These are phyloP conservation scores for Pythium rishiriense DNA, from an alignment of 352 stramenopile species.

Conservation along the genomic window DNA sequence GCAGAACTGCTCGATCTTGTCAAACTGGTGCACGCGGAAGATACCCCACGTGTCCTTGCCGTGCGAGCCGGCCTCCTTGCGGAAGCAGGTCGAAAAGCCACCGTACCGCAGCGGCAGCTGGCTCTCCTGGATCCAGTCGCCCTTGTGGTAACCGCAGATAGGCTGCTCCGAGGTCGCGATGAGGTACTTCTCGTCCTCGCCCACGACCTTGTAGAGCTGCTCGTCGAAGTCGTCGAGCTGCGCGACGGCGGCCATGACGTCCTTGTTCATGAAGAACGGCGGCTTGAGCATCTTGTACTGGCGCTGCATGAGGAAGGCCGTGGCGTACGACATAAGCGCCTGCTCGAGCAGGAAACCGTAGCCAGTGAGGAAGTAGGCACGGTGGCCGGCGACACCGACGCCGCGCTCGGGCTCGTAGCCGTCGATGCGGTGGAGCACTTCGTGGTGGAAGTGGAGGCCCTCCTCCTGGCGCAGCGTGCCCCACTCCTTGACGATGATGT, in stretches of 20 bases:
- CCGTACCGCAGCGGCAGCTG: slow-evolving; percentile 84
- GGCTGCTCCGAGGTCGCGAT: slow-evolving; percentile 99
- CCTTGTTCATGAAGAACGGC: slow-evolving; percentile 99
- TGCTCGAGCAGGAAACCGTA: slow-evolving; percentile 98
- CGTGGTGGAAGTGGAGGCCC: slow-evolving; percentile 93
- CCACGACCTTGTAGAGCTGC: slow-evolving; percentile 98
- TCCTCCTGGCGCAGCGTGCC: slow-evolving; percentile 66
- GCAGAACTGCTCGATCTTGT: slow-evolving; percentile 99
- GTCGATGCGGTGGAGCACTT: slow-evolving; percentile 98
- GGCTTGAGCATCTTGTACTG: slow-evolving; percentile 99
- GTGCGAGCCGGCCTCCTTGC: slow-evolving; percentile 98
- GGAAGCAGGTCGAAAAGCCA: slow-evolving; percentile 99
- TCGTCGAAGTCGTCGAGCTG: slow-evolving; percentile 99
- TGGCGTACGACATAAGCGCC: slow-evolving; percentile 98
- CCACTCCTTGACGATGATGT: slow-evolving; percentile 92
- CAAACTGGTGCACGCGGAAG: slow-evolving; percentile 99
- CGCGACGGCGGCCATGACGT: slow-evolving; percentile 97
- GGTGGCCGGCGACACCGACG: slow-evolving; percentile 95
- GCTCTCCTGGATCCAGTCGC: slow-evolving; percentile 89
- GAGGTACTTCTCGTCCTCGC: slow-evolving; percentile 98
- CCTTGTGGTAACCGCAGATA: slow-evolving; percentile 98
- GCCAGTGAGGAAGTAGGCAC: slow-evolving; percentile 99
- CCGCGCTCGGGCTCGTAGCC: slow-evolving; percentile 98
- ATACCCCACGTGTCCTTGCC: slow-evolving; percentile 99
- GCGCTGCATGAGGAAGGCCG: slow-evolving; percentile 94